Percentiles rank a stretch among this genome's conserved stretches.
These are phyloP conservation scores for Tolypocladium cylindrosporum DNA, from an alignment of 2,329 filamentous ascomycete species.

Conservation along the genomic window DNA sequence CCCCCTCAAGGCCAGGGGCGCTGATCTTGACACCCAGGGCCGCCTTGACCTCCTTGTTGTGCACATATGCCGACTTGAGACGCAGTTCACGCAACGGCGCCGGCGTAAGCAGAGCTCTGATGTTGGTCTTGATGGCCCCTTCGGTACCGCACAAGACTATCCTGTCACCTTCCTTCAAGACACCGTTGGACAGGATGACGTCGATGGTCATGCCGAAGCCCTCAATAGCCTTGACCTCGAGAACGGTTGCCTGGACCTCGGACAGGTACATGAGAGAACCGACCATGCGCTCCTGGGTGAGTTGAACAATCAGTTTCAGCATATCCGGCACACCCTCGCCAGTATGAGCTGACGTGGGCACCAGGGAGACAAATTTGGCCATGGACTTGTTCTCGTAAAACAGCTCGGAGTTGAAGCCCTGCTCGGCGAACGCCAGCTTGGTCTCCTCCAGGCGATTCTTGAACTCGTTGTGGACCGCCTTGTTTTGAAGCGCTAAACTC, in stretches of 20 bases:
- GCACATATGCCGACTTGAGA: conserved; percentile 91
- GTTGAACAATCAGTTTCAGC: conserved; percentile 84
- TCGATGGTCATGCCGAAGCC: conserved; percentile 98
- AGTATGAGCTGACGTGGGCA: conserved; percentile 96
- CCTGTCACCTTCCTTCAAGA: conserved; percentile 85
- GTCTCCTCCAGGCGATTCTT: conserved; percentile 80
- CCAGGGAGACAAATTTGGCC: conserved; percentile 87
- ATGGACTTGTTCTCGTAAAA: conserved; percentile 98
- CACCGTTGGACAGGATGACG: conserved; percentile 91
- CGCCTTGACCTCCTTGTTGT: conserved; percentile 99
- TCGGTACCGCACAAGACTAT: conserved; percentile 96
- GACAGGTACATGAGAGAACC: conserved; percentile 96
- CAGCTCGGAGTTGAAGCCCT: conserved; percentile 95
- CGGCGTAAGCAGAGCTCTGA: conserved; percentile 86
- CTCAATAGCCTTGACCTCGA: conserved; percentile 98
- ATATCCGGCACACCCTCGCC: conserved; percentile 98
- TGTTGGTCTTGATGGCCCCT: conserved; percentile 88
- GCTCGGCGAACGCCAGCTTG: conserved; percentile 88
- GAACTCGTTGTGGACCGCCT: conserved; percentile 91
- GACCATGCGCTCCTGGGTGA: conserved; percentile 97
- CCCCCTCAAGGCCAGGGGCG: conserved; percentile 87
- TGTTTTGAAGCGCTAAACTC: conserved; percentile 79
- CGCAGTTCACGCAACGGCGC: conserved; percentile 88
- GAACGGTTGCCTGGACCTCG: conserved; percentile 92
- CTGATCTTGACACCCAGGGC: conserved; percentile 98